Conservation (phyloP, 1,284 basidiomycete species). For the Xerocomus minutiporus region DNA sequence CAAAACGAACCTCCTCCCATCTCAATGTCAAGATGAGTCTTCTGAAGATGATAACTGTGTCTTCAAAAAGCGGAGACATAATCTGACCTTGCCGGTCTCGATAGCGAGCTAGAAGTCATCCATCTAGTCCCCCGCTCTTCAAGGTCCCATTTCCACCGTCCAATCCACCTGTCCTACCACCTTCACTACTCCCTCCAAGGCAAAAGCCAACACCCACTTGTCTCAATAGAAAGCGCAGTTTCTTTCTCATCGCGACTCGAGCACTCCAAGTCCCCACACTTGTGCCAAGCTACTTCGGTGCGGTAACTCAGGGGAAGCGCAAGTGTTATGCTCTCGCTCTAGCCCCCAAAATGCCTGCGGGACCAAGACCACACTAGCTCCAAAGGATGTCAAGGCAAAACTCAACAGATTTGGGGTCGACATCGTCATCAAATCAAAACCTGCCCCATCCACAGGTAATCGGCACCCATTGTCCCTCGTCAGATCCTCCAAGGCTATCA, state of each 20-base stretch:
- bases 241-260: too few relatives aligned
- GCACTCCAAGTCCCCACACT: too few relatives aligned
- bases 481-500: constrained; percentile 24
- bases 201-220: constrained; percentile 35
- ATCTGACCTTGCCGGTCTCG: constrained; percentile 46
- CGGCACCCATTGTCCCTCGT: constrained; percentile 42
- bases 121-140: constrained; percentile 9
- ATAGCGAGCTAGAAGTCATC: constrained; percentile 47
- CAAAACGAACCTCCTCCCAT: constrained; percentile 27
- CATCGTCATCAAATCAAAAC: constrained; percentile 47
- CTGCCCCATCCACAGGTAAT: constrained; percentile 29
- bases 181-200: constrained; percentile 49
- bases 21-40: constrained; percentile 25
- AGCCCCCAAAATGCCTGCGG: constrained; percentile 49
- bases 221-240: too few relatives aligned
- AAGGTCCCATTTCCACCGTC: constrained; percentile 36
- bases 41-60: constrained; percentile 52
- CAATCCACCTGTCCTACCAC: constrained; percentile 44
- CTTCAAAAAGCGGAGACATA: constrained; percentile 72
- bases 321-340: constrained; percentile 73
- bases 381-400: constrained; percentile 41
- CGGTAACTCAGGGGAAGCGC: constrained; percentile 52
- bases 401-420: constrained; percentile 48
- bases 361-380: constrained; percentile 35
- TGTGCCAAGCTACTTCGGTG: constrained; percentile 33